Evolutionary conservation across 108 stramenopile genomes (phyloP).

Genomic region (Nannochloropsis gaditana): DNA sequence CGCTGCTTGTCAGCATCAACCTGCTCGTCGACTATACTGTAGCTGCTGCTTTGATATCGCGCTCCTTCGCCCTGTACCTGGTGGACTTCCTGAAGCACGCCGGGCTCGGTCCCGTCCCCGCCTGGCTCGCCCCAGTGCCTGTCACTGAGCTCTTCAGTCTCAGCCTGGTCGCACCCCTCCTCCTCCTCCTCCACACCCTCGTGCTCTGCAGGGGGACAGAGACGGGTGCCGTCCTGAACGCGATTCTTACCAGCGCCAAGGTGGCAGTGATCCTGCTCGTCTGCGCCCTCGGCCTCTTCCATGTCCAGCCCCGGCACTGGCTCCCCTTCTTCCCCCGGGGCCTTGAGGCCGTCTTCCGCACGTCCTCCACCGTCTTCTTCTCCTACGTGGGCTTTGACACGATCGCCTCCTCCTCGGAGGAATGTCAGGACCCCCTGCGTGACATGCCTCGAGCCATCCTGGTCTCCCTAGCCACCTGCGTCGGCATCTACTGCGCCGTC

Average conservation of each 20-base stretch:
- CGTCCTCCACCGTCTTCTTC: neutral
- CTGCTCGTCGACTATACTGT: slow-evolving; percentile 12
- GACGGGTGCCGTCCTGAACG: slow-evolving; percentile 10
- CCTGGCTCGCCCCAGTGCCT: neutral
- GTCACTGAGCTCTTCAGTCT: neutral
- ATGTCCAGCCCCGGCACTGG: neutral
- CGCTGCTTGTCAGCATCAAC: neutral
- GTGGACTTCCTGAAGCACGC: slow-evolving; percentile 4
- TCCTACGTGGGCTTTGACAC: neutral
- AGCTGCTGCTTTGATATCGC: slow-evolving; percentile 12
- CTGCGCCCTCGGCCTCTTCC: neutral
- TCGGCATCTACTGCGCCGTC: neutral
- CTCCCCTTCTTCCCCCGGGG: neutral
- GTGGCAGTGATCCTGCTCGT: neutral
- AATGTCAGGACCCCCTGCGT: neutral
- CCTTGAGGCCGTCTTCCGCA: neutral
- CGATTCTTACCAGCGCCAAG: neutral
- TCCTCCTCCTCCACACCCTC: neutral
- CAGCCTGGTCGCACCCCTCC: neutral
- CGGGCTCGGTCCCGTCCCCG: neutral
- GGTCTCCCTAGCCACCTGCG: neutral
- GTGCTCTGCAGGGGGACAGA: neutral
- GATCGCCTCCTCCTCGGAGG: neutral
- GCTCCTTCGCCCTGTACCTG: slow-evolving; percentile 13
- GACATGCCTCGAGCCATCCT: neutral